Base-by-base conservation (phyloP, 2,329 filamentous ascomycete species). In the Anthostomella pinea region DNA sequence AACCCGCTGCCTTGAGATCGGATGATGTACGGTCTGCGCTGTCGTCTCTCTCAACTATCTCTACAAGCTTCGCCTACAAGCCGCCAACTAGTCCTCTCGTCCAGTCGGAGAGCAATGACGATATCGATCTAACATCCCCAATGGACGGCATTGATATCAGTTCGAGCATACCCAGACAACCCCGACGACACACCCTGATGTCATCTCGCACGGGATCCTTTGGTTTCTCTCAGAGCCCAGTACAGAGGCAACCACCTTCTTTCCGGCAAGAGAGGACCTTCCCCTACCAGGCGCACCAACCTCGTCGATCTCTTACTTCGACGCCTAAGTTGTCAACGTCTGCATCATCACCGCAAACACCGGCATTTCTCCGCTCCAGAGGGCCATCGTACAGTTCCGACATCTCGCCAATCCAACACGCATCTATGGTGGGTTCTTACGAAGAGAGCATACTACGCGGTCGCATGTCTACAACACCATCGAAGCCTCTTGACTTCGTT, bases 341-440 rank as follows among this genome's bases (percentile, higher is more conserved):
- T 3, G 61, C 60, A 11, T 57, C 66, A 19, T 69, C 70, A 15
- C 69, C 77, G 11, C 71, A 76, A 33, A 72, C 72, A 5, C 70
- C 75, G 2, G 64, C 65, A 1, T 63, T 73, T 28, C 54, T 75
- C 7, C 70, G 74, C 3, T 69, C 79, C 3, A 74, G 88, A 27
- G 69, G 77, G 7, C 81, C 83, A 0, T 96, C 90, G 0, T 69
- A 87, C 29, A 75, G 78, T 11, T 81, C 83, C 1, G 90, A 95
- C 29, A 67, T 72, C 3, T 88, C 87, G 3, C 83, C 87, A 4
- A 68, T 93, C 18, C 86, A 91, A 38, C 88, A 94, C 62, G 90
- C 91, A 7, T 90, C 90, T 3, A 94, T 98, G 85, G 91, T 97
- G 2, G 93, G 93, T 2, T 96, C 91, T 2, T 98, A 96, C 52